Base-by-base conservation (phyloP, 371 early-diverging fungal species). In the Mucor circinelloides region DNA sequence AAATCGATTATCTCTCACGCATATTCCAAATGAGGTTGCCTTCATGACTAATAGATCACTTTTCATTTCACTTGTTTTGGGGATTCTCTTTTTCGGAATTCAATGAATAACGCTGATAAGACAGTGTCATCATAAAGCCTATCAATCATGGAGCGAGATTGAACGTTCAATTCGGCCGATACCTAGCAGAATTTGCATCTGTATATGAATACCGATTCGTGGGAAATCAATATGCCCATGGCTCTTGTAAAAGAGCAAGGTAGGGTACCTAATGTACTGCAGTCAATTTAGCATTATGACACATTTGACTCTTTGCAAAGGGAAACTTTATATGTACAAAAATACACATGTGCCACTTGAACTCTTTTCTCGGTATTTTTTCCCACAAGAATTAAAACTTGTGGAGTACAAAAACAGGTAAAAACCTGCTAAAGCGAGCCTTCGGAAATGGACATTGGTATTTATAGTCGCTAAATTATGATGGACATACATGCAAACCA, bases 1-100 rank as follows among this genome's bases (percentile, higher is more conserved):
- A 66, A 5, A 66, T 9, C 25, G n/a, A 50, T 58, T 38, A 25
- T 59, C 32, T 66, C 66, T 66, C 66, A 66, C 66, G 66, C 66
- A 28, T 58, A 34, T 66, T 66, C 56, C 66, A 36, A 59, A 59
- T 42, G 36, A 17, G 27, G 57, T 8, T 44, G 15, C 15, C 23
- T 27, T 10, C 15, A 56, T 64, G 58, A 58, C 65, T 56, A 58
- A 64, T 57, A 60, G 19, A 42, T 19, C 27, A 10, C 15, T 10
- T 9, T 40, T 55, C 28, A 54, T 55, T 44, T 42, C 64, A 25
- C 64, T 57, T 57, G 25, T 23, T 64, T 64, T 64, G 57, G 42
- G 17, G 4, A 27, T 54, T 50, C 36, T 27, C 9, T 54, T 23
- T 50, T 50, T 50, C 50, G 50, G 50, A 25, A 50, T 19, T 50